phyloP scores from a whole-genome alignment of 2,329 filamentous ascomycete species.

The Pseudogymnoascus sp. region DNA sequence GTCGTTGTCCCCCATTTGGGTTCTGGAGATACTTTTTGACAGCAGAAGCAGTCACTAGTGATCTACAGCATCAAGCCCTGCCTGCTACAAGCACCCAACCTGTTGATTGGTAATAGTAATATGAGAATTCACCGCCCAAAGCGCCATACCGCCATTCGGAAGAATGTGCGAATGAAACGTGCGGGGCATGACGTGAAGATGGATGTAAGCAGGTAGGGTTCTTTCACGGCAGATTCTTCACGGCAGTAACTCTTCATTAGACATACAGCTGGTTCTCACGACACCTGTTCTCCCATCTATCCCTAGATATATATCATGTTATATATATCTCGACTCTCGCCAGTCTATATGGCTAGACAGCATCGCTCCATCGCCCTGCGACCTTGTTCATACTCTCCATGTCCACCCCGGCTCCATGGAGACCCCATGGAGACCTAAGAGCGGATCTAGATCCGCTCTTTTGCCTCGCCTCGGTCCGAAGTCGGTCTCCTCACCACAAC shows the following conservation, averaged over 20 bases:
- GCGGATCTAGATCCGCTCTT: constrained; percentile 2
- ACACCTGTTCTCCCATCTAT: not conserved
- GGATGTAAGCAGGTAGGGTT: not conserved
- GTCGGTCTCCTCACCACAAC: not conserved
- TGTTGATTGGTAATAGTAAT: not conserved
- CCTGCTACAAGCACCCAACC: not conserved
- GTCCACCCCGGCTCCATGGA: not conserved
- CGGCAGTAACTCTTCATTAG: not conserved
- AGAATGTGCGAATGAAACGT: not conserved
- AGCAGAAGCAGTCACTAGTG: not conserved
- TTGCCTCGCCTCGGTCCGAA: not conserved
- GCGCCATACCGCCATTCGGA: not conserved
- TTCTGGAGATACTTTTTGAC: not conserved
- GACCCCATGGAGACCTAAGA: not conserved
- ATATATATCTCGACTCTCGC: not conserved
- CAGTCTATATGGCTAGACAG: not conserved
- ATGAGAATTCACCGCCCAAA: not conserved
- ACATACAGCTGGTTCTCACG: not conserved
- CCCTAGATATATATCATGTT: not conserved
- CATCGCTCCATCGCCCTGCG: not conserved
- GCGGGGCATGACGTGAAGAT: not conserved
- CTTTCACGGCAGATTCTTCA: not conserved
- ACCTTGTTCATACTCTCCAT: not conserved
- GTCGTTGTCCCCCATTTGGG: not conserved
- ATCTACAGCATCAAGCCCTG: not conserved